Base-by-base conservation (phyloP, 495 filamentous ascomycete species). In the Bombardia bombarda region DNA sequence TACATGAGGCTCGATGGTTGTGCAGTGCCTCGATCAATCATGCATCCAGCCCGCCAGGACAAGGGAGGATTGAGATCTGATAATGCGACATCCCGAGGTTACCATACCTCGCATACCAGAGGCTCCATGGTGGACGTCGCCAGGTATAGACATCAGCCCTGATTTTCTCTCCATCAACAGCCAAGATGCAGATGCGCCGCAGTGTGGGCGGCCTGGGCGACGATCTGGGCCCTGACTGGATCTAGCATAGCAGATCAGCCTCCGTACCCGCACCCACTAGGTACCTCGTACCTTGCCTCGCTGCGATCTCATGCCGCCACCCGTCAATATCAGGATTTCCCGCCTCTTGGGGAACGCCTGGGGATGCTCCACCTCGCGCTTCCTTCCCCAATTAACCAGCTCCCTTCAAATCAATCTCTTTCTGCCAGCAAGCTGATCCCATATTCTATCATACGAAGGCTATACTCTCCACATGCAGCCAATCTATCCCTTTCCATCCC, bases 381-480 rank as follows among this genome's bases (percentile, higher is more conserved):
- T 38, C 24, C 28, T 55, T 52, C 50, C 45, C 53, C 51, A 62
- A 57, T 48, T 48, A 57, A 46, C 32, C 33, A 35, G 35, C 21
- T 38, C 43, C 53, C 44, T 52, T 57, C 47, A 59, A 53, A 52
- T 55, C 43, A 40, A 34, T 24, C 30, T 40, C 40, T 49, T 47
- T 49, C 49, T 50, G 38, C 39, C 42, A 50, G 32, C 45, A 43
- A 43, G 52, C 46, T 46, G 42, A 52, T 59, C 46, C 38, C 51
- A 55, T 57, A 51, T 57, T 44, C 38, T 23, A 33, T 31, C 32
- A 38, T 26, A 28, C 48, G 32, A 47, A 56, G 51, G 45, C 58
- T 54, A 56, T 56, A 56, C 42, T 53, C 45, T 20, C 38, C 38
- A 37, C 48, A 51, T 56, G 52, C 55, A 53, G 26, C 24, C 52